Evolutionary conservation across 1,284 basidiomycete genomes (phyloP), one percentile per base, ranked within the genome.

Genomic region (Limonomyces culmigenus): DNA sequence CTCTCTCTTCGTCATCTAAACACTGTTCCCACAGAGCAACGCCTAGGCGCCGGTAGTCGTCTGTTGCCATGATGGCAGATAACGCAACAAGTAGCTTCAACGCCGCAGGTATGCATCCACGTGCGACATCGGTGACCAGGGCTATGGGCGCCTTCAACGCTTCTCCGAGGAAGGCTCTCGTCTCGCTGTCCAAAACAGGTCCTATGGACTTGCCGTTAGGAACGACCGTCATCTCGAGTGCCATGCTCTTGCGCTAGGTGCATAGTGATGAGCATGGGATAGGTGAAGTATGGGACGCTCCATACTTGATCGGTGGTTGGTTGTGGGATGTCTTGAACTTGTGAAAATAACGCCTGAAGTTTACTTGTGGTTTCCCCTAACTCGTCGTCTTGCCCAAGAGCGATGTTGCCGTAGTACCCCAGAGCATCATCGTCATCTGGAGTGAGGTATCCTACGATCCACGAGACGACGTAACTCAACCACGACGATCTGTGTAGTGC

Each of bases 71-170:
- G 25, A 74, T 45, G 0, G 63, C 62, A 3, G 70, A 75, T 37
- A 79, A 54, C 3, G 67, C 53, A 4, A 80, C 76, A 8, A 80
- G 54, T 6, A 80, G 55, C 40, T 70, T n/a, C n/a, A n/a, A n/a
- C n/a, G n/a, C n/a, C n/a, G n/a, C n/a, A n/a, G n/a, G n/a, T n/a
- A n/a, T n/a, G n/a, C n/a, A n/a, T n/a, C n/a, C n/a, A n/a, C n/a
- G n/a, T n/a, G n/a, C n/a, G n/a, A n/a, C n/a, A n/a, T n/a, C n/a
- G n/a, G n/a, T n/a, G n/a, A n/a, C n/a, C n/a, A n/a, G n/a, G n/a
- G n/a, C n/a, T n/a, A n/a, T n/a, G n/a, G n/a, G n/a, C n/a, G n/a
- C n/a, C n/a, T n/a, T n/a, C n/a, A n/a, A n/a, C n/a, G n/a, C n/a
- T n/a, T n/a, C n/a, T n/a, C n/a, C n/a, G n/a, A n/a, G n/a, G n/a